Percentiles rank a stretch among this genome's conserved stretches.
These are phyloP conservation scores for Rhodofomes roseus DNA, from an alignment of 1,284 basidiomycete species.

Conservation along the genomic window DNA sequence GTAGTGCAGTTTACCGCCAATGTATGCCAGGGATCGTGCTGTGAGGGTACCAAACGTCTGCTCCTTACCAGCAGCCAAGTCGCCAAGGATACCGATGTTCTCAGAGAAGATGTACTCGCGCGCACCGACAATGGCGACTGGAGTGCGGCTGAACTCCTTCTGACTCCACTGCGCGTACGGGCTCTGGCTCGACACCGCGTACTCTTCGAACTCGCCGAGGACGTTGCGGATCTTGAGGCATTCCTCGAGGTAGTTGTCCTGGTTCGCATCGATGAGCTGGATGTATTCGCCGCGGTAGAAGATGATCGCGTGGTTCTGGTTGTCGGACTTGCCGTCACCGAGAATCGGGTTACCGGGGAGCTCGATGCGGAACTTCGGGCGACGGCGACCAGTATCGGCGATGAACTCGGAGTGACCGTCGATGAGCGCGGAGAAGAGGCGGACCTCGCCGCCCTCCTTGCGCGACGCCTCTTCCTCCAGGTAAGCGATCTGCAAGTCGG, in stretches of 20 bases:
- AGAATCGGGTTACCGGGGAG: constrained; percentile 98
- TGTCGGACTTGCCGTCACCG: constrained; percentile 99
- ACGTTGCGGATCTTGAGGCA: constrained; percentile 99
- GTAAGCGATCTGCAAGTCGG: constrained; percentile 97
- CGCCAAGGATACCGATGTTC: constrained; percentile 98
- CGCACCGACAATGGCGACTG: constrained; percentile 97
- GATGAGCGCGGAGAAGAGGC: constrained; percentile 94
- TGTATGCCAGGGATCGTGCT: constrained; percentile 93
- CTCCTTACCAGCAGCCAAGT: constrained; percentile 98
- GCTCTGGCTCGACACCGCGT: constrained; percentile 79
- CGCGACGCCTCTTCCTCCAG: constrained; percentile 93
- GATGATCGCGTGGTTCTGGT: constrained; percentile 99
- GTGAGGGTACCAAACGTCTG: constrained; percentile 99
- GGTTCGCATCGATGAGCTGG: constrained; percentile 98
- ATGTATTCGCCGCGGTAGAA: constrained; percentile 99
- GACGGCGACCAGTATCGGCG: constrained; percentile 82
- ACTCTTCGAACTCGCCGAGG: constrained; percentile 98
- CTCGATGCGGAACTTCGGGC: constrained; percentile 98
- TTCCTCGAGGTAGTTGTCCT: constrained; percentile 99
- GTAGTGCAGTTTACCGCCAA: constrained; percentile 98
- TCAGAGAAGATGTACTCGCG: constrained; percentile 99
- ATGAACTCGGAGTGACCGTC: constrained; percentile 98
- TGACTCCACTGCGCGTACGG: constrained; percentile 90
- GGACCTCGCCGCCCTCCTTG: constrained; percentile 93
- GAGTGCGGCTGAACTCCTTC: constrained; percentile 83